Evolutionary conservation across 352 stramenopile genomes (phyloP).

Genomic region (Phytophthora pluvialis): DNA sequence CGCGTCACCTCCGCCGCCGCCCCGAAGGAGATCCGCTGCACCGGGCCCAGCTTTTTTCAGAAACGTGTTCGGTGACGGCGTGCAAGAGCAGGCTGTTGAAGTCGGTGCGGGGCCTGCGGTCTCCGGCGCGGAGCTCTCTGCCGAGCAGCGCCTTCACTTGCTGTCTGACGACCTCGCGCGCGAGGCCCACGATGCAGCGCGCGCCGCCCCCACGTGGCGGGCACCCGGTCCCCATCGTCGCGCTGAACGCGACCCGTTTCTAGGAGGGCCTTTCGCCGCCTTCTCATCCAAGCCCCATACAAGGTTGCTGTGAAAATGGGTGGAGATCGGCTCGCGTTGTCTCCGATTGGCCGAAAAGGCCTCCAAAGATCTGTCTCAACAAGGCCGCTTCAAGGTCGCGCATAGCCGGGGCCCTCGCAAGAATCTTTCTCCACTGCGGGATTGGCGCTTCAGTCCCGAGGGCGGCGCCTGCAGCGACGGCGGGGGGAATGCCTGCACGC

Average conservation of each 20-base stretch:
- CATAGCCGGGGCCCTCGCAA: slow-evolving; percentile 25
- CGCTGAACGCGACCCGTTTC: slow-evolving; percentile 27
- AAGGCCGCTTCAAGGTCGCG: slow-evolving; percentile 48
- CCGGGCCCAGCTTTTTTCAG: slow-evolving; percentile 22
- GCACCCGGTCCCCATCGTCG: slow-evolving; percentile 27
- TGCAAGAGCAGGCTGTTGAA: slow-evolving; percentile 33
- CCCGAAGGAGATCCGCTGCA: slow-evolving; percentile 24
- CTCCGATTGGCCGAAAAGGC: slow-evolving; percentile 26
- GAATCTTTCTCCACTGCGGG: slow-evolving; percentile 24
- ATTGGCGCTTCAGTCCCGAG: slow-evolving; percentile 2
- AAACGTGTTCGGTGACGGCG: slow-evolving; percentile 13
- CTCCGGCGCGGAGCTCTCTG: slow-evolving; percentile 7
- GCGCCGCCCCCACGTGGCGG: slow-evolving; percentile 6
- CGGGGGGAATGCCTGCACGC: background rate
- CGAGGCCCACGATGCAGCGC: background rate
- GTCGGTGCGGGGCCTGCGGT: background rate
- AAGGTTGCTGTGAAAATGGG: slow-evolving; percentile 19
- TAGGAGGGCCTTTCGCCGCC: slow-evolving; percentile 2
- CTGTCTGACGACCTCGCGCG: background rate
- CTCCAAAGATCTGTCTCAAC: slow-evolving; percentile 29
- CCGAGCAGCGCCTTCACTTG: background rate
- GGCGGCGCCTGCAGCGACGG: too few species aligned
- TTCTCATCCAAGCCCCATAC: slow-evolving; percentile 17
- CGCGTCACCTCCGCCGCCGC: background rate
- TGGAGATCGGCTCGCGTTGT: slow-evolving; percentile 19